Conservation (phyloP, 129 eudicot genomes). For the Ambrosia artemisiifolia region DNA sequence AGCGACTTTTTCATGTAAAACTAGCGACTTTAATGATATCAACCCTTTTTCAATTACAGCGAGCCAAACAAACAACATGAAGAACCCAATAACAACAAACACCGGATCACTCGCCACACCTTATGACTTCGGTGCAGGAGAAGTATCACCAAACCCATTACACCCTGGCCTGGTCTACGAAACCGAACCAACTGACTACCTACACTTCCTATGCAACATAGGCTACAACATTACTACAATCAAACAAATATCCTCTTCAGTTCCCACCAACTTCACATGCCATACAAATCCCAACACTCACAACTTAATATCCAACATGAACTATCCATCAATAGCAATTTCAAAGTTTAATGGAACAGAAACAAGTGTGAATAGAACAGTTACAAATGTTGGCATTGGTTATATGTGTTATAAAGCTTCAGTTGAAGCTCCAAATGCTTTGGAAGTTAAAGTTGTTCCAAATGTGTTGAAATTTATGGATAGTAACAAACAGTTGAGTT, state of each 20-base stretch:
- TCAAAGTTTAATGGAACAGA: conserved; percentile 27
- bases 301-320: conserved; percentile 50
- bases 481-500: conserved; percentile 24
- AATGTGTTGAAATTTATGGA: conserved; percentile 41
- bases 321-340: conserved; percentile 74
- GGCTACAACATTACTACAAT: conserved; percentile 52
- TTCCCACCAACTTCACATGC: conserved; percentile 62
- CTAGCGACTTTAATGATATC: background rate
- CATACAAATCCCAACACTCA: conserved; percentile 27
- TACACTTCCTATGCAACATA: conserved; percentile 48
- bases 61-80: conserved; percentile 51
- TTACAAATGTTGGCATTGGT: conserved; percentile 58
- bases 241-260: conserved; percentile 37
- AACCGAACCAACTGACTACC: conserved; percentile 37
- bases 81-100: conserved; percentile 47
- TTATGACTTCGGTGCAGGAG: conserved; percentile 83
- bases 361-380: conserved; percentile 46
- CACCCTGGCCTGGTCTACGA: conserved; percentile 84
- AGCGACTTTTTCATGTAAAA: no score
- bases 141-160: conserved; percentile 45
- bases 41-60: conserved; percentile 41
- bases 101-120: conserved; percentile 61
- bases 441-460: conserved; percentile 57
- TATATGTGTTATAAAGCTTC: conserved; percentile 41
- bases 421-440: conserved; percentile 49